Conservation (phyloP, 2,329 filamentous ascomycete species). For the Aspergillus intermedius region DNA sequence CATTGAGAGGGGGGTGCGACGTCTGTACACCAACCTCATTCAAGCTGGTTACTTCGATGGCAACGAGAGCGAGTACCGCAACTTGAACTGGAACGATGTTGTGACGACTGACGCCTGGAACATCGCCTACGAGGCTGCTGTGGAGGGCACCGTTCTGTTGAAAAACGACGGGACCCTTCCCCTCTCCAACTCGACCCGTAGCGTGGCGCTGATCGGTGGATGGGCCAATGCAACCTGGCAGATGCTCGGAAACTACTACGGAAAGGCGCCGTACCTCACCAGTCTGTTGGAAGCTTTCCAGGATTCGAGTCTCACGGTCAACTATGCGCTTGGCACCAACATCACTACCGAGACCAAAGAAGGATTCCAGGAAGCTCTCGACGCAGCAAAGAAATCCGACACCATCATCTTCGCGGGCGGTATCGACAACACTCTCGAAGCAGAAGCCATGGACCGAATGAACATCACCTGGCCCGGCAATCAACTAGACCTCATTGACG, state of each 20-base stretch:
- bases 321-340: constrained; percentile 38
- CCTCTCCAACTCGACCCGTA: constrained; percentile 30
- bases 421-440: constrained; percentile 38
- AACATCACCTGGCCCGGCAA: constrained; percentile 39
- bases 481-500: constrained; percentile 34
- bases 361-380: constrained; percentile 27
- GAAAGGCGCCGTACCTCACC: constrained; percentile 50
- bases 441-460: constrained; percentile 36
- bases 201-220: constrained; percentile 51
- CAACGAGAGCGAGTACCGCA: constrained; percentile 40
- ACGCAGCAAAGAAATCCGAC: constrained; percentile 30
- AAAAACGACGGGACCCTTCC: constrained; percentile 50
- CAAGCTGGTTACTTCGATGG: constrained; percentile 50
- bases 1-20: constrained; percentile 42
- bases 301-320: constrained; percentile 40
- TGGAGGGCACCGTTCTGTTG: constrained; percentile 44
- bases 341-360: constrained; percentile 23
- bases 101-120: constrained; percentile 48
- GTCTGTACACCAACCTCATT: constrained; percentile 46
- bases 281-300: constrained; percentile 49
- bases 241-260: constrained; percentile 56
- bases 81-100: constrained; percentile 51
- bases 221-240: constrained; percentile 54
- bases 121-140: constrained; percentile 50
- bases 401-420: constrained; percentile 37